Evolutionary conservation across 2,329 filamentous ascomycete species (phyloP).

Genomic region (Phaeosphaeriaceae sp.): DNA sequence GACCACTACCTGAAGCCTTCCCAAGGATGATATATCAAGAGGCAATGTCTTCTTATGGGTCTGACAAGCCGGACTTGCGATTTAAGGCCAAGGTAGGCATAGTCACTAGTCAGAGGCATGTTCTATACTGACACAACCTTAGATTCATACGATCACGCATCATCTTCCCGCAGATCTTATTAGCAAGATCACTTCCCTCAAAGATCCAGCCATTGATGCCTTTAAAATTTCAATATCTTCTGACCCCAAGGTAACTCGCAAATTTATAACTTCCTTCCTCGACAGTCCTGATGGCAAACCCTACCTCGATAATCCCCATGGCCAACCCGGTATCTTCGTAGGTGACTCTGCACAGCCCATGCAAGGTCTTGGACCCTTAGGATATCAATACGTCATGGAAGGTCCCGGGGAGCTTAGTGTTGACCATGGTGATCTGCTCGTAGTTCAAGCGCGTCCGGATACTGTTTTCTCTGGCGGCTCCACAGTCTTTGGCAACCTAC

Average conservation of each 20-base stretch:
- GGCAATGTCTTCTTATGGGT: constrained; percentile 81
- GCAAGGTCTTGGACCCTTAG: constrained; percentile 77
- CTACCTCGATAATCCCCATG: constrained; percentile 72
- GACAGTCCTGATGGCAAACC: constrained; percentile 64
- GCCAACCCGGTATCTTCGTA: constrained; percentile 80
- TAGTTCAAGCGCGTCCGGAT: constrained; percentile 78
- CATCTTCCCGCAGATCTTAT: constrained; percentile 69
- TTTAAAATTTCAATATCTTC: constrained; percentile 69
- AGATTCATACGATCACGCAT: constrained; percentile 72
- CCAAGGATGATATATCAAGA: constrained; percentile 72
- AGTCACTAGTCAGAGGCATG: neutral
- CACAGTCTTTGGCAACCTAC: constrained; percentile 72
- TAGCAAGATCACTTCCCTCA: constrained; percentile 74
- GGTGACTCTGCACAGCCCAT: constrained; percentile 76
- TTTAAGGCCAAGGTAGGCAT: constrained; percentile 68
- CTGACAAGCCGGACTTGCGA: constrained; percentile 90
- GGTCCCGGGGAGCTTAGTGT: constrained; percentile 60
- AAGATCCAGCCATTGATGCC: constrained; percentile 74
- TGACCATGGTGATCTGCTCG: constrained; percentile 73
- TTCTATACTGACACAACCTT: constrained; percentile 28
- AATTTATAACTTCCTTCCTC: constrained; percentile 74
- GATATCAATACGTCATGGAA: constrained; percentile 71
- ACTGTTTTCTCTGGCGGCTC: constrained; percentile 74
- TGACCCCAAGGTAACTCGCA: constrained; percentile 59
- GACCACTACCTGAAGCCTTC: constrained; percentile 57